A percentile compares a stretch with the other conserved stretches of the same genome.
Evolutionary conservation across 495 filamentous ascomycete species (phyloP).

Genomic region (Lasiosphaeriaceae sp.): DNA sequence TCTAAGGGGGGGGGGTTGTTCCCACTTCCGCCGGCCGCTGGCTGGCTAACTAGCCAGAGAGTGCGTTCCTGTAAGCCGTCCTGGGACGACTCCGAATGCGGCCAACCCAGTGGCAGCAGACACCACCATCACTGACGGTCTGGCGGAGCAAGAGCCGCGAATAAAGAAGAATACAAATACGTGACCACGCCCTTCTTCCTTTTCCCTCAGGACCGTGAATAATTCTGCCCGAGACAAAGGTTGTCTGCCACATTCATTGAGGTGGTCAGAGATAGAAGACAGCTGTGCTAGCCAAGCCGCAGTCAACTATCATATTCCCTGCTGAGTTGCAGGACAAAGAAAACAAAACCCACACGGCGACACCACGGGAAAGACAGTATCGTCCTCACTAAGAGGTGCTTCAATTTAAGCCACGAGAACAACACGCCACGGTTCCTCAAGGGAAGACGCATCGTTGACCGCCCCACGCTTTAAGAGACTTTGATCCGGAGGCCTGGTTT

Average conservation of each 20-base stretch:
- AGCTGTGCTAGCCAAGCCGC: neutral
- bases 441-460: constrained; percentile 2
- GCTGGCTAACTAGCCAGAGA: no score
- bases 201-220: constrained; percentile 16
- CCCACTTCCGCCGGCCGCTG: no score
- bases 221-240: constrained; percentile 28
- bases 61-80: neutral
- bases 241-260: constrained; percentile 20
- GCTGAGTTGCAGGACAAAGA: constrained; percentile 12
- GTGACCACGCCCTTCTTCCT: constrained; percentile 16
- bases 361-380: constrained; percentile 7
- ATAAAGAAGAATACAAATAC: constrained; percentile 35
- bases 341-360: constrained; percentile 3
- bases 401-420: constrained; percentile 5
- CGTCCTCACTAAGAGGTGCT: constrained; percentile 8
- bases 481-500: constrained; percentile 2
- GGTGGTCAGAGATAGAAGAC: constrained; percentile 8
- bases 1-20: no score
- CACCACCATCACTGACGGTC: neutral
- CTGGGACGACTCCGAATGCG: neutral
- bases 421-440: constrained; percentile 1
- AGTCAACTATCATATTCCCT: neutral
- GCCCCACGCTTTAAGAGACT: constrained; percentile 1
- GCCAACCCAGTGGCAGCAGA: neutral
- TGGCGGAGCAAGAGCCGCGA: neutral